phyloP scores from a whole-genome alignment of 768 basidiomycete species.

The Imleria badia region DNA sequence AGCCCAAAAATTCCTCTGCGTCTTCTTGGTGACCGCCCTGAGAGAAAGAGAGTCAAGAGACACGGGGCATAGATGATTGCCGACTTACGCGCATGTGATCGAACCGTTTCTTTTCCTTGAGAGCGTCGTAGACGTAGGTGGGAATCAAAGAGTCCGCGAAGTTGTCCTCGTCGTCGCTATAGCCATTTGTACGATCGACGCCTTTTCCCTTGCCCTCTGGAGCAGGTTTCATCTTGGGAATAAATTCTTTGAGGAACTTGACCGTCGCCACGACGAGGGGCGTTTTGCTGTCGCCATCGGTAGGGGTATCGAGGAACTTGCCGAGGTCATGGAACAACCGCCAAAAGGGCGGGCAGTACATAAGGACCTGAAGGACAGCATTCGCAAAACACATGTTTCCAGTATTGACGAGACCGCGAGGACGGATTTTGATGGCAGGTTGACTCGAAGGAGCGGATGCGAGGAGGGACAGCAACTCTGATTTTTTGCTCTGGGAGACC shows the following conservation, averaged over 20 bases:
- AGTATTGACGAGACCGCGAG: conserved; percentile 86
- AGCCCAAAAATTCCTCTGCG: conserved; percentile 98
- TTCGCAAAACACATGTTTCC: conserved; percentile 99
- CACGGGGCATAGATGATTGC: background rate
- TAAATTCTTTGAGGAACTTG: conserved; percentile 79
- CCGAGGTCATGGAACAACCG: conserved; percentile 73
- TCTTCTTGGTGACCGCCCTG: conserved; percentile 95
- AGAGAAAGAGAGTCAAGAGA: conserved; percentile 3
- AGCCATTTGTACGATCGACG: conserved; percentile 33
- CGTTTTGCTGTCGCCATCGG: conserved; percentile 33
- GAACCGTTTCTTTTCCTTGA: conserved; percentile 92
- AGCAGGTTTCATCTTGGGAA: conserved; percentile 20
- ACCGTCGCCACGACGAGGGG: conserved; percentile 69
- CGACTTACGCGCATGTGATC: conserved; percentile 82
- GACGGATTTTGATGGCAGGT: conserved; percentile 42
- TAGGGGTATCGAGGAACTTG: conserved; percentile 41
- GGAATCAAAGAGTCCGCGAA: conserved; percentile 76
- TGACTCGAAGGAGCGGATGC: conserved; percentile 36
- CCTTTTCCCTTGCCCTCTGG: conserved; percentile 40
- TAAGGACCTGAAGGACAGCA: conserved; percentile 84
- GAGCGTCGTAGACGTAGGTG: conserved; percentile 83
- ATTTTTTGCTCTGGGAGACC: conserved; percentile 40
- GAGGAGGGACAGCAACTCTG: conserved; percentile 56
- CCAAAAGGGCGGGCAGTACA: conserved; percentile 88
- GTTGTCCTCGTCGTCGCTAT: conserved; percentile 47